phyloP scores from a whole-genome alignment of 164 flowering plant genomes.

The Magnolia kwangsiensis region DNA sequence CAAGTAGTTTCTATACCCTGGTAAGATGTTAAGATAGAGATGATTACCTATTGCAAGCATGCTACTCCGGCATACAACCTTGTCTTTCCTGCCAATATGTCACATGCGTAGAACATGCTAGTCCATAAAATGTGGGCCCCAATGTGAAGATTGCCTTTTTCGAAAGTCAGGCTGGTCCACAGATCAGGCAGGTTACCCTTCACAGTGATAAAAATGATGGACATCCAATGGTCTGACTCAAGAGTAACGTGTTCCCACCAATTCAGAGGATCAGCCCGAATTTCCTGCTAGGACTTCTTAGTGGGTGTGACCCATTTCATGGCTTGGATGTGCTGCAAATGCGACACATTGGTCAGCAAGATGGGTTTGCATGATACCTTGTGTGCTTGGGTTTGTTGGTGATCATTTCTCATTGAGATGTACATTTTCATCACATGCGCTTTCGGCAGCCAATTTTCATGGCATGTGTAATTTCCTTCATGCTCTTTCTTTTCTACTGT shows the following conservation, averaged over 20 bases:
- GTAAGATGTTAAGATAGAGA: no score
- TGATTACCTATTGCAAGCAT: no score
- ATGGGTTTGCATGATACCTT: neutral
- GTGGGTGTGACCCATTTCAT: neutral
- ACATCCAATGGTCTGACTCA: neutral
- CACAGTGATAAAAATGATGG: neutral
- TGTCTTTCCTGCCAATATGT: no score
- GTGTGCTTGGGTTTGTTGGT: neutral
- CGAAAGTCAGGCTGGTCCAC: no score
- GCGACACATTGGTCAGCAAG: neutral
- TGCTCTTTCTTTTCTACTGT: no score
- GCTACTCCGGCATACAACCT: no score
- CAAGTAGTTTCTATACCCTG: no score
- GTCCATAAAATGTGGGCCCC: no score
- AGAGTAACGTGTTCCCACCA: neutral
- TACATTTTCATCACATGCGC: neutral
- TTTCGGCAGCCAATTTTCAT: neutral
- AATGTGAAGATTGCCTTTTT: no score
- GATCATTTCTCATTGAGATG: neutral
- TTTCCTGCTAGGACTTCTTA: neutral
- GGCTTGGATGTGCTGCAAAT: neutral
- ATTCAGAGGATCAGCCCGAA: neutral
- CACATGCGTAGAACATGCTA: no score
- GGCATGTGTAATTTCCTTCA: neutral
- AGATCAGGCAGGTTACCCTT: no score